These are phyloP conservation scores for Starmerella khaoyaiensis DNA, from an alignment of 805 yeast species.

Conservation along the genomic window DNA sequence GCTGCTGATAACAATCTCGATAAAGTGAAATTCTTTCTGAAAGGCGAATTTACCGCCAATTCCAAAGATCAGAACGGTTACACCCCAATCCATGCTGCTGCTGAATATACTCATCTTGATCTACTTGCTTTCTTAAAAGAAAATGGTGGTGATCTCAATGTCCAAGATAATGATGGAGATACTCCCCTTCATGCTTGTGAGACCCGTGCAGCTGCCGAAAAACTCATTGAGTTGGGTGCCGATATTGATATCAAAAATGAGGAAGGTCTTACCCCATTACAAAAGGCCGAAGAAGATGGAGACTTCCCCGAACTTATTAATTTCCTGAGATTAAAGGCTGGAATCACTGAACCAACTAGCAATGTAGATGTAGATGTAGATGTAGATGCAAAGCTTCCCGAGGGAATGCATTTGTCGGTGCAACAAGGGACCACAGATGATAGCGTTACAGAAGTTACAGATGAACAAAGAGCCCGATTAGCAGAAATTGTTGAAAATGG, in stretches of 20 bases:
- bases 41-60: constrained; percentile 43
- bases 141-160: constrained; percentile 65
- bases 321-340: constrained; percentile 42
- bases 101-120: constrained; percentile 73
- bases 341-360: constrained; percentile 20
- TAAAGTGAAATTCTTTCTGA: constrained; percentile 45
- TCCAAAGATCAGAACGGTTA: constrained; percentile 86
- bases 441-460: constrained; percentile 28
- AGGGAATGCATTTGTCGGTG: constrained; percentile 20
- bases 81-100: constrained; percentile 96
- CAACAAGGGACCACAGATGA: constrained; percentile 30
- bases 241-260: constrained; percentile 49
- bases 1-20: constrained; percentile 70
- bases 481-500: constrained; percentile 65
- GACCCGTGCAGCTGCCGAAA: constrained; percentile 48
- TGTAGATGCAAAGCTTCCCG: constrained; percentile 16
- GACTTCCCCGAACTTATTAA: constrained; percentile 68
- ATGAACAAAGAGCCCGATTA: constrained; percentile 46
- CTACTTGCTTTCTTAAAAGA: constrained; percentile 45
- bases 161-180: constrained; percentile 82
- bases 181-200: constrained; percentile 91
- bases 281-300: constrained; percentile 60
- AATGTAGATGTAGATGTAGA: background rate
- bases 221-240: constrained; percentile 56
- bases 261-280: constrained; percentile 64